phyloP scores from a whole-genome alignment of 495 filamentous ascomycete genomes.

The Penicillium lagena region DNA sequence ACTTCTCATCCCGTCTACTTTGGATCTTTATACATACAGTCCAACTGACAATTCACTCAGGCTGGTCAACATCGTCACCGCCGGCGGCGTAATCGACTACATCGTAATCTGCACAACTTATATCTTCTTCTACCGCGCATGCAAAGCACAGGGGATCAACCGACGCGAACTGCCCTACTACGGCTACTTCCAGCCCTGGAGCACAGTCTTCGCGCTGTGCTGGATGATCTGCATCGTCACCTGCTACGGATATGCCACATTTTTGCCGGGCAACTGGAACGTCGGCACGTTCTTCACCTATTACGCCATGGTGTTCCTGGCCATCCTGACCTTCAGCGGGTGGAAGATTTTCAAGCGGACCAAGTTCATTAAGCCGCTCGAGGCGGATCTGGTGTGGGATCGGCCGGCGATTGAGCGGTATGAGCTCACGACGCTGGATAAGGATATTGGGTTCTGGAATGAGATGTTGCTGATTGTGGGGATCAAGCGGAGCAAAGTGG shows the following conservation, averaged over 20 bases:
- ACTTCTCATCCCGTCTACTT: too few relatives aligned
- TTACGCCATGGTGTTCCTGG: constrained; percentile 51
- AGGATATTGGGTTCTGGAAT: constrained; percentile 30
- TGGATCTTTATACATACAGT: too few relatives aligned
- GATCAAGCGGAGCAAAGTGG: constrained; percentile 16
- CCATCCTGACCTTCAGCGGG: constrained; percentile 34
- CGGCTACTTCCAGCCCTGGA: constrained; percentile 54
- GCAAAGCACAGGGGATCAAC: constrained; percentile 50
- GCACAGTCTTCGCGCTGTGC: constrained; percentile 39
- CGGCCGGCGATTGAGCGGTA: constrained; percentile 18
- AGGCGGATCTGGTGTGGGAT: constrained; percentile 53
- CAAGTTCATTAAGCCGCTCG: constrained; percentile 33
- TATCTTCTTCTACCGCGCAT: constrained; percentile 50
- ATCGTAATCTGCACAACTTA: constrained; percentile 47
- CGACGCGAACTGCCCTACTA: constrained; percentile 45
- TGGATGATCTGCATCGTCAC: constrained; percentile 37
- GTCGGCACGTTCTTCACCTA: constrained; percentile 47
- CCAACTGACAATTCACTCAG: neutral
- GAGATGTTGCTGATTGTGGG: constrained; percentile 33
- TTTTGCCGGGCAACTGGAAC: constrained; percentile 38
- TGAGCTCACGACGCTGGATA: constrained; percentile 9
- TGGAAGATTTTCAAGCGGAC: constrained; percentile 55
- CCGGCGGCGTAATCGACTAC: constrained; percentile 42
- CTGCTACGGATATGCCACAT: constrained; percentile 47
- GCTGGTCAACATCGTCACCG: neutral